Base-by-base conservation (phyloP, 2,329 filamentous ascomycete species). In the Clarireedia sp. region DNA sequence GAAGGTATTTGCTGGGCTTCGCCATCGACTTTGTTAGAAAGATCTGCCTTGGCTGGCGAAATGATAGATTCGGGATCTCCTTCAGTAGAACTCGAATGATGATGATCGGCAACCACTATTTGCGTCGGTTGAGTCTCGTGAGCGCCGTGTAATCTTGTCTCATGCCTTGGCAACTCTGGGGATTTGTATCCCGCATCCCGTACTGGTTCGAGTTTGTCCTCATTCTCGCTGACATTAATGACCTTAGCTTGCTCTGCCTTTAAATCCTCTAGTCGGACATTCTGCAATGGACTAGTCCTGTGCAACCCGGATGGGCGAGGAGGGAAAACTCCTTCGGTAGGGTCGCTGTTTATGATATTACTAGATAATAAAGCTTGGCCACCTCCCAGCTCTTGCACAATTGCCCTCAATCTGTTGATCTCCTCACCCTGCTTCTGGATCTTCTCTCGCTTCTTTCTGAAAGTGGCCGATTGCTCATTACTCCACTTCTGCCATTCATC, bases 31-130 rank as follows among this genome's bases (percentile, higher is more conserved):
- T 36, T 9, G 8, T 44, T 21, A 51, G 55, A 44, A 16, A 19
- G 38, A 8, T 17, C 26, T 23, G 5, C 23, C 3, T 43, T 45
- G 24, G 37, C 16, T n/a, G 48, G 48, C 6, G 55, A 45, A 24
- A 37, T 26, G 5, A 48, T 46, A 19, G 43, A 43, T 23, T 63
- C 58, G 2, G 57, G 55, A n/a, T 60, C 57, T 6, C 53, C 64
- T 43, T 68, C 55, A 3, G 65, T 67, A 12, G 66, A 67, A 47
- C 62, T 65, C 16, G 63, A 58, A 52, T 65, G 54, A 26, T 62
- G 45, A 21, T 41, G 50, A 51, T 60, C 59, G 8, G 60, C 29
- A 16, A 43, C 37, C 19, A 57, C 56, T 23, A 55, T 59, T 51
- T 58, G 54, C 21, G 40, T 21, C 5, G 54, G 60, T 17, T 62